phyloP scores from a whole-genome alignment of 768 basidiomycete genomes.

The Fomitopsis serialis region DNA sequence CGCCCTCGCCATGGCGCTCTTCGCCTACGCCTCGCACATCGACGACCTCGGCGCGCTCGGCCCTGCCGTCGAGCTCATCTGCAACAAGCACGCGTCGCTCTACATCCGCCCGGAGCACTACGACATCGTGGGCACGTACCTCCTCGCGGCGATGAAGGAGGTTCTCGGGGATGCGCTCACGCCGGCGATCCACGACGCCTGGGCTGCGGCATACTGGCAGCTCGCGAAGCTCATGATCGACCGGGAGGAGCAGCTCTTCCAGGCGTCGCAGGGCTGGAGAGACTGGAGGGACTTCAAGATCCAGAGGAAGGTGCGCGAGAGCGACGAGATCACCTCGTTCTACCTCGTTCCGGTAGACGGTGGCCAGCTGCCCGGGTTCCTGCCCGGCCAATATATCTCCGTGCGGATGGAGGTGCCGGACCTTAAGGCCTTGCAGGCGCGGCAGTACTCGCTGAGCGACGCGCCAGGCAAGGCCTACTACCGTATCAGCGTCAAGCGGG shows the following conservation, averaged over 20 bases:
- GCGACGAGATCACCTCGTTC: constrained; percentile 19
- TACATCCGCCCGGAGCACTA: constrained; percentile 20
- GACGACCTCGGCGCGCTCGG: constrained; percentile 18
- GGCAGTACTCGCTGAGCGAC: constrained; percentile 23
- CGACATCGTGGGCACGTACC: constrained; percentile 17
- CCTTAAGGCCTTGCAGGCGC: constrained; percentile 14
- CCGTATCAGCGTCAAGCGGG: constrained; percentile 22
- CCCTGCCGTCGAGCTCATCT: constrained; percentile 19
- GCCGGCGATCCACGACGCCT: constrained; percentile 17
- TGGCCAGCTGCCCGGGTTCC: constrained; percentile 9
- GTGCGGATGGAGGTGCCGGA: constrained; percentile 16
- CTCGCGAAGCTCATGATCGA: constrained; percentile 19
- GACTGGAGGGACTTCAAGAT: constrained; percentile 19
- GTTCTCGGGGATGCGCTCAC: constrained; percentile 11
- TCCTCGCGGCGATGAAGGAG: constrained; percentile 15
- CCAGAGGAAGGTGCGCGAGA: constrained; percentile 13
- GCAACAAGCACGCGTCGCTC: constrained; percentile 21
- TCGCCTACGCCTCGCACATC: constrained; percentile 17
- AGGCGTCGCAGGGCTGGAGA: constrained; percentile 12
- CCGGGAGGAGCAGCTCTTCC: constrained; percentile 17
- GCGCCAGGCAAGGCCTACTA: constrained; percentile 14
- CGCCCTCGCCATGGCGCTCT: constrained; percentile 16
- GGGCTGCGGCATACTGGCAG: constrained; percentile 20
- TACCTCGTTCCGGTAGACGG: constrained; percentile 18
- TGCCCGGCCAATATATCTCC: constrained; percentile 20